Percentiles rank a stretch among this genome's conserved stretches.
Evolutionary conservation across 768 basidiomycete species (phyloP).

Genomic region (Hypholoma sublateritium): DNA sequence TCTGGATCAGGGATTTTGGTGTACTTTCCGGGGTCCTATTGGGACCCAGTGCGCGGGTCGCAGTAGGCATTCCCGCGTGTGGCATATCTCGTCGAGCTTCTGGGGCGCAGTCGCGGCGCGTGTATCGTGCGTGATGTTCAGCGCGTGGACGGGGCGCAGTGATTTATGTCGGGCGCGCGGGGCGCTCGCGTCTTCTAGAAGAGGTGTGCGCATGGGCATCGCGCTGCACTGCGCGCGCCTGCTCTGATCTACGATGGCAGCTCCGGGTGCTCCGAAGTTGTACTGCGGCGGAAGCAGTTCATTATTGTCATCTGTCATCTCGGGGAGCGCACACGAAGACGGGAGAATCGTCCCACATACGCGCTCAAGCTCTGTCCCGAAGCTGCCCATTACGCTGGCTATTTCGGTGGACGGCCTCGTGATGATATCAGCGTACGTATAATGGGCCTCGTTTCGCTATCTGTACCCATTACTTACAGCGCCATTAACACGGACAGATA

Average conservation of each 20-base stretch:
- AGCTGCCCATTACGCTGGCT: no score
- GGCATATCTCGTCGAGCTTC: background rate
- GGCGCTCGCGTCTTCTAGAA: background rate
- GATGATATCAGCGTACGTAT: background rate
- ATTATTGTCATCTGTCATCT: background rate
- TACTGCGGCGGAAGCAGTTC: slow-evolving; percentile 1
- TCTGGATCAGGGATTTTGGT: no score
- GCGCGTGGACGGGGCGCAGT: no score
- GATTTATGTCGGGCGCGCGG: no score
- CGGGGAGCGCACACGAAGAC: background rate
- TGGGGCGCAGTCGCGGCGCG: background rate
- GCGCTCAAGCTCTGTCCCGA: no score
- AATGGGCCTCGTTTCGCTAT: background rate
- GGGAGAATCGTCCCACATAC: background rate
- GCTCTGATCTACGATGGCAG: background rate
- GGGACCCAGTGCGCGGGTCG: background rate
- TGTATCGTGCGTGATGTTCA: background rate
- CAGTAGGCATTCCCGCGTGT: background rate
- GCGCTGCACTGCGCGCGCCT: no score
- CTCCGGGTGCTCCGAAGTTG: background rate
- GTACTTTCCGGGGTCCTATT: no score
- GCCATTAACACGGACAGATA: background rate
- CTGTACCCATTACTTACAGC: background rate
- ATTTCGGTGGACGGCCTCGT: background rate
- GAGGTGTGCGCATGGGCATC: no score